A percentile compares a stretch with the other conserved stretches of the same genome.
phyloP scores from a whole-genome alignment of 2,329 filamentous ascomycete genomes.

The Sporothrix humicola region DNA sequence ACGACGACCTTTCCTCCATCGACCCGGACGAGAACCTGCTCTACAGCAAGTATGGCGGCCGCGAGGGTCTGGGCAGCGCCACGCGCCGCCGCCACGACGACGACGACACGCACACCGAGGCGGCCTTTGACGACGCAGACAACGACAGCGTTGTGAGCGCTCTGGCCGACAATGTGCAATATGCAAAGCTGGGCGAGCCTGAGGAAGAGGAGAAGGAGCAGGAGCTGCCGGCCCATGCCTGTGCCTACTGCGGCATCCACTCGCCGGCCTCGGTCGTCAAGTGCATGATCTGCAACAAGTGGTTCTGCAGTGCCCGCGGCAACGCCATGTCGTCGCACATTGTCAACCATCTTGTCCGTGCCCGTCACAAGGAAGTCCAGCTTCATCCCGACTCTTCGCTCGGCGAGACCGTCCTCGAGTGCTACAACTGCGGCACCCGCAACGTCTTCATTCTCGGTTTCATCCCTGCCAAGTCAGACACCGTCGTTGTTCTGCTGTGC shows the following conservation, averaged over 20 bases:
- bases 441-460: slow-evolving; percentile 98
- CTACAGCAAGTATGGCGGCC: slow-evolving; percentile 70
- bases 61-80: slow-evolving; percentile 55
- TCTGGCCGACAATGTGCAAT: slow-evolving; percentile 75
- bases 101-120: slow-evolving; percentile 87
- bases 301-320: slow-evolving; percentile 97
- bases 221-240: slow-evolving; percentile 91
- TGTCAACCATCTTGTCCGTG: slow-evolving; percentile 95
- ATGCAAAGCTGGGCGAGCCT: slow-evolving; percentile 58
- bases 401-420: slow-evolving; percentile 95
- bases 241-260: slow-evolving; percentile 98
- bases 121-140: slow-evolving; percentile 77
- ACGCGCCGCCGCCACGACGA: slow-evolving; percentile 74
- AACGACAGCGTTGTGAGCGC: slow-evolving; percentile 77
- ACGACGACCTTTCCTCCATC: slow-evolving; percentile 73
- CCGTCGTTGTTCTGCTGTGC: slow-evolving; percentile 94
- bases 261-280: slow-evolving; percentile 95
- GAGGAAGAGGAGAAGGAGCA: slow-evolving; percentile 76
- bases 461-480: slow-evolving; percentile 97
- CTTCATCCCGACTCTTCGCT: slow-evolving; percentile 91
- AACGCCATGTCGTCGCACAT: slow-evolving; percentile 98
- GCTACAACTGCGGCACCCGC: slow-evolving; percentile 99
- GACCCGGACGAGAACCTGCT: slow-evolving; percentile 82
- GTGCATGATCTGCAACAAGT: slow-evolving; percentile 93
- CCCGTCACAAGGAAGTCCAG: slow-evolving; percentile 98